Evolutionary conservation across 2,329 filamentous ascomycete species (phyloP).

Genomic region (Orbilia quercus): DNA sequence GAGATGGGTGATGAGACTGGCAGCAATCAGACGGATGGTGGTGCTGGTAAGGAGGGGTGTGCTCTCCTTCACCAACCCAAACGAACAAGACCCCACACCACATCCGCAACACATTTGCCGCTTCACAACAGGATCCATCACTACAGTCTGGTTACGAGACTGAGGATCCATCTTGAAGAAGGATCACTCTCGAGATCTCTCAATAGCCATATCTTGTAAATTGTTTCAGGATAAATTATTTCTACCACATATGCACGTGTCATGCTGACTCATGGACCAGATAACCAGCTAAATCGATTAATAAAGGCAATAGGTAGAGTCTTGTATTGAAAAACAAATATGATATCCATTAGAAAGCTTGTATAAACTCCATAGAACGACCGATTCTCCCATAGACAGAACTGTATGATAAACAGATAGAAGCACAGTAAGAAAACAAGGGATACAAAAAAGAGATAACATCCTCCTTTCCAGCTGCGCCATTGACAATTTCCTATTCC

Average conservation of each 20-base stretch:
- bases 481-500: slow-evolving; percentile 26
- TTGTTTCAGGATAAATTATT: too few species aligned
- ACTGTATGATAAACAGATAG: slow-evolving; percentile 31
- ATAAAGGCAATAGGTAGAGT: background rate
- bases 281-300: background rate
- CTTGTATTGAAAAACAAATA: slow-evolving; percentile 6
- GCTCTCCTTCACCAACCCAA: slow-evolving; percentile 30
- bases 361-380: slow-evolving; percentile 39
- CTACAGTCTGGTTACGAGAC: background rate
- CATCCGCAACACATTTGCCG: slow-evolving; percentile 34
- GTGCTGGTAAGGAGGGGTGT: slow-evolving; percentile 35
- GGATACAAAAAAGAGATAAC: slow-evolving; percentile 52
- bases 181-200: too few species aligned
- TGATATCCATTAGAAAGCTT: slow-evolving; percentile 37
- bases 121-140: slow-evolving; percentile 12
- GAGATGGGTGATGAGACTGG: slow-evolving; percentile 14
- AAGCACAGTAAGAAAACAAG: slow-evolving; percentile 17
- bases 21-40: background rate
- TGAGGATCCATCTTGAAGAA: slow-evolving; percentile 1
- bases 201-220: background rate
- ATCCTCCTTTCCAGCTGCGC: slow-evolving; percentile 38
- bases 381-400: slow-evolving; percentile 40
- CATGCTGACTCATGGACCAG: too few species aligned
- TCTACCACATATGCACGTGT: too few species aligned
- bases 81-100: slow-evolving; percentile 35